phyloP scores from a whole-genome alignment of 495 filamentous ascomycete genomes.

The Penicillium macrosclerotiorum region DNA sequence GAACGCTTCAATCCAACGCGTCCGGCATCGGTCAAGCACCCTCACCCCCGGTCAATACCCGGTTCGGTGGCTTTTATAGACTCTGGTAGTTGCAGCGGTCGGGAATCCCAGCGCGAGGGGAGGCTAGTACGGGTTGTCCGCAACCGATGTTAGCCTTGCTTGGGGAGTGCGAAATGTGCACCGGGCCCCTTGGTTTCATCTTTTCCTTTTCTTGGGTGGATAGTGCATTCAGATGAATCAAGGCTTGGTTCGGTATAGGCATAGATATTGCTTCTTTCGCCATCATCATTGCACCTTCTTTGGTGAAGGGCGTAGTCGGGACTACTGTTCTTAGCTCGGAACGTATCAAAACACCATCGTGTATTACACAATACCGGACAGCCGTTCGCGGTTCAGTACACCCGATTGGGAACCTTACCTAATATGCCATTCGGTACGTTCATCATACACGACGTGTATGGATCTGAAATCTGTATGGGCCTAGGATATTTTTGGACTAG shows the following conservation, averaged over 20 bases:
- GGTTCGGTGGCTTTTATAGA: constrained; percentile 22
- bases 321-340: too few relatives aligned
- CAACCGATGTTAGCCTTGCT: neutral
- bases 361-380: constrained; percentile 1
- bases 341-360: neutral
- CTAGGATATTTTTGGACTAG: constrained; percentile 2
- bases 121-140: constrained; percentile 4
- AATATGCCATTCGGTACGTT: neutral
- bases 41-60: constrained; percentile 11
- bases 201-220: neutral
- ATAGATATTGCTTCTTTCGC: constrained; percentile 1
- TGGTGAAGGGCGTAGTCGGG: too few relatives aligned
- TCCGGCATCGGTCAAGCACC: constrained; percentile 14
- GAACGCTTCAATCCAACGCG: constrained; percentile 3
- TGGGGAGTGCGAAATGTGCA: neutral
- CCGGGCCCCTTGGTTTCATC: neutral
- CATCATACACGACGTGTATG: too few relatives aligned
- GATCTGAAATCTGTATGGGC: too few relatives aligned
- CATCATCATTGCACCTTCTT: too few relatives aligned
- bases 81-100: constrained; percentile 15
- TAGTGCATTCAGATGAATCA: neutral
- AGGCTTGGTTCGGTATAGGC: too few relatives aligned
- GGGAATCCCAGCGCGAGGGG: constrained; percentile 7
- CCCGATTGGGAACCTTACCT: constrained; percentile 3
- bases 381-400: constrained; percentile 7